These are phyloP conservation scores for Chaetoceros tenuissimus DNA, from an alignment of 108 stramenopile genomes.

Conservation along the genomic window DNA sequence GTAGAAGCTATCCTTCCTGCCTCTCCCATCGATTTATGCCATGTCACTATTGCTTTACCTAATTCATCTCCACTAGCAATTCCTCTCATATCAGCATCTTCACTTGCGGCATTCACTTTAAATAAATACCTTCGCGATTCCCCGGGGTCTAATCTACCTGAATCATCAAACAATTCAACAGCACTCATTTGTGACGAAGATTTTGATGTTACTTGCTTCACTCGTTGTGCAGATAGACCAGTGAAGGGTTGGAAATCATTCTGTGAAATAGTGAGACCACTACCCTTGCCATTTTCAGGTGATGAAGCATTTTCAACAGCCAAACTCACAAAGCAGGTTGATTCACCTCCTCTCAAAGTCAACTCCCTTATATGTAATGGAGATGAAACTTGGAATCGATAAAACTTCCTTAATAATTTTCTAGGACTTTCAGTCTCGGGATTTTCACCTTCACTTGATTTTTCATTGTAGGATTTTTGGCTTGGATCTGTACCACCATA, in stretches of 20 bases:
- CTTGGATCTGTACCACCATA: conserved; percentile 19
- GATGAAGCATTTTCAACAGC: conserved; percentile 36
- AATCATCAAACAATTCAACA: conserved; percentile 41
- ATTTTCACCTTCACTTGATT: not conserved
- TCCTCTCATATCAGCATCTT: conserved; percentile 32
- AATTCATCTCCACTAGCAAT: conserved; percentile 72
- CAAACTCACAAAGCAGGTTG: conserved; percentile 48
- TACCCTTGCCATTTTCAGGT: conserved; percentile 14
- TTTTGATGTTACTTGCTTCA: conserved; percentile 9
- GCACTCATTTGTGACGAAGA: conserved; percentile 9
- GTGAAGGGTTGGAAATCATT: conserved; percentile 41
- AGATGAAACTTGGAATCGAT: conserved; percentile 69
- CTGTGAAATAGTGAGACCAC: conserved; percentile 34
- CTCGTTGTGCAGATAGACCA: conserved; percentile 42
- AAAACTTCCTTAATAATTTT: conserved; percentile 76
- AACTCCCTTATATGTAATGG: conserved; percentile 44
- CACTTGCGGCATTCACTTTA: conserved; percentile 35
- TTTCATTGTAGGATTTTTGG: not conserved
- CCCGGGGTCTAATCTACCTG: conserved; percentile 52
- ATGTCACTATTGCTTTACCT: conserved; percentile 56
- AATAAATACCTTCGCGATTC: conserved; percentile 57
- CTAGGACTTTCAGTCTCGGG: conserved; percentile 28
- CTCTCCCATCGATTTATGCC: conserved; percentile 77
- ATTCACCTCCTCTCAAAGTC: conserved; percentile 44
- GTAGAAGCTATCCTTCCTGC: conserved; percentile 48